Evolutionary conservation across 148 eudicot genomes (phyloP), one percentile per base, ranked within the genome.

Genomic region (Silene uniflora): DNA sequence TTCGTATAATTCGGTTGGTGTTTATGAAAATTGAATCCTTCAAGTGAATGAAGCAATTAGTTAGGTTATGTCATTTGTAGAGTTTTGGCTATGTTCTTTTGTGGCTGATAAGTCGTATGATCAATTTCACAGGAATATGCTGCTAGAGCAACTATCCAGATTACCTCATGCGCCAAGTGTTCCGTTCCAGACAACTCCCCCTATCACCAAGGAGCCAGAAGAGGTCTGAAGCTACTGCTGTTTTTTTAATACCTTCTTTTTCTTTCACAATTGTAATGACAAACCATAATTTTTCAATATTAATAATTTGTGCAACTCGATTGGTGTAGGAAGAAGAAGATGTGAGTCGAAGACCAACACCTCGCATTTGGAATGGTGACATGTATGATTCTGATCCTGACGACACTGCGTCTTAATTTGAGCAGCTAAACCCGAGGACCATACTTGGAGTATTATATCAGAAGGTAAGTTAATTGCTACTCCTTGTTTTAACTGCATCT

Each of bases 81-180:
- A 27, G n/a, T 17, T 11, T 63, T 16, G 6, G 44, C 59, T 17
- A 19, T 73, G 52, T 62, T 46, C 23, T 39, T 71, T 13, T 75
- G 22, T 62, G 73, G 47, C 73, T 62, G 67, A 79, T 66, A 49
- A 49, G 64, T 35, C 16, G 16, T 62, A 46, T 47, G 47, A 17
- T 6, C 54, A 58, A 84, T 22, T 39, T 68, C 85, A 78, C 86
- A 93, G 98, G 85, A 91, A 73, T 69, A 85, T 91, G 79, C 84
- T 91, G 66, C 88, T 93, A 22, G 98, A 93, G 86, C 93, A 91
- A 83, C 78, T 93, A 27, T 87, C 96, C 8, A 85, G 88, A 79
- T 62, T 93, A 72, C 88, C 89, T 64, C 89, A 88, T 73, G 87
- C 77, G 32, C 98, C 98, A 21, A 93, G 98, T 74, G 91, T 90